Evolutionary conservation across 257 asterid genomes (phyloP), one percentile per base, ranked within the genome.

Genomic region (Forsythia viridissima): DNA sequence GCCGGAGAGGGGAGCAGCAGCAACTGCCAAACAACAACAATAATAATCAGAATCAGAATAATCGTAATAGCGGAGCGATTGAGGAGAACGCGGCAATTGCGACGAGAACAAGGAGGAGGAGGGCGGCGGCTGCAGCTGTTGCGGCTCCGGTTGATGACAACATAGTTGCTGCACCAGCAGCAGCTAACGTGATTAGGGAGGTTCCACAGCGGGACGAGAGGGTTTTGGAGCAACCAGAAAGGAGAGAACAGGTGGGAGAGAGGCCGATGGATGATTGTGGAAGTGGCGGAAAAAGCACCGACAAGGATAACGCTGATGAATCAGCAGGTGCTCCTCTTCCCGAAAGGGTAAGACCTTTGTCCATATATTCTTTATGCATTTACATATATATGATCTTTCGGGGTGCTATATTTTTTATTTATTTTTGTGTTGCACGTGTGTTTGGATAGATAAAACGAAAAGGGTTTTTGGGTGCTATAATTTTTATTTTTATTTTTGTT

Each of bases 291-390:
- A 86, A 83, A 77, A 89, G 91, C 81, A 85, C 81, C 1, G 90
- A 87, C 43, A 86, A 85, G 78, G 92, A 77, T 30, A 79, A 85
- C 20, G 96, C 85, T 55, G 98, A 93, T 69, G 97, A 90, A 44
- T 85, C 87, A 71, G 63, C 81, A 11, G 4, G 84, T 41, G 44
- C 89, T 41, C 93, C 97, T 42, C 76, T 91, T 75, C 97, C 97
- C 6, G 92, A 93, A 79, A 89, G 82, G 90, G 98, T 91, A 61
- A 70, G 82, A 75, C 16, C 46, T 79, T 72, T 75, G 51, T 9
- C 70, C 30, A 39, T 63, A 11, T 63, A 10, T 61, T 34, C 12
- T 24, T 70, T 40, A 21, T 63, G 16, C 16, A 21, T 63, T 55
- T 38, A 40, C 30, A 36, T 72, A 36, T 76, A 63, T 20, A 10